phyloP scores from a whole-genome alignment of 768 basidiomycete genomes.

The Fistulinella prunicolor region DNA sequence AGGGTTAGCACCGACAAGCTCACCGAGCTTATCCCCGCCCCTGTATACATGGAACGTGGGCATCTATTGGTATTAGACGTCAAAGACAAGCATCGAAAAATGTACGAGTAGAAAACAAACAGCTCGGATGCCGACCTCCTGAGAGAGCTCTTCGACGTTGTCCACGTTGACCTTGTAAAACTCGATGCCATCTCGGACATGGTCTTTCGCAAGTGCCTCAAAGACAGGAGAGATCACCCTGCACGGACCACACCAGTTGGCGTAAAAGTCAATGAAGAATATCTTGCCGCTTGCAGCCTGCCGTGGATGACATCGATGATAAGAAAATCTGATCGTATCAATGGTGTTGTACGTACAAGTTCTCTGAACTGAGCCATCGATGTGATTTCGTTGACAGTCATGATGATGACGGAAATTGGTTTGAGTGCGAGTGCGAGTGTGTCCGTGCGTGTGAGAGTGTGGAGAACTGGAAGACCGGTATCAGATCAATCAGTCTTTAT shows the following conservation, averaged over 20 bases:
- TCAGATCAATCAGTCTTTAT: too few relatives aligned
- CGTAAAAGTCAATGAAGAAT: slow-evolving; percentile 21
- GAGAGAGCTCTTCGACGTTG: slow-evolving; percentile 41
- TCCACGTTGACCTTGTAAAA: slow-evolving; percentile 81
- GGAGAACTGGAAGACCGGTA: too few relatives aligned
- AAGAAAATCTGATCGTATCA: neutral
- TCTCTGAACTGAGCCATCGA: neutral
- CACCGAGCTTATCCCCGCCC: neutral
- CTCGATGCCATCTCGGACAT: slow-evolving; percentile 30
- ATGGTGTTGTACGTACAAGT: slow-evolving; percentile 11
- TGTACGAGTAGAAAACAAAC: slow-evolving; percentile 15
- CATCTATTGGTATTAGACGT: too few relatives aligned
- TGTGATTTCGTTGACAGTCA: neutral
- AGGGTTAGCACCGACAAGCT: neutral
- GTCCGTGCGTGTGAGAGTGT: too few relatives aligned
- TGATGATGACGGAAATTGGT: neutral
- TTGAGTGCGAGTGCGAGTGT: neutral
- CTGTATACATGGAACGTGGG: slow-evolving; percentile 18
- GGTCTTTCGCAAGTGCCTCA: neutral
- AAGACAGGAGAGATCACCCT: slow-evolving; percentile 15
- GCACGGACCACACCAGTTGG: slow-evolving; percentile 22
- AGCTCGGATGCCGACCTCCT: slow-evolving; percentile 47
- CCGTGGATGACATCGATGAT: neutral
- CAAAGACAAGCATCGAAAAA: too few relatives aligned
- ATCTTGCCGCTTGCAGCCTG: slow-evolving; percentile 6